A percentile compares a stretch with the other conserved stretches of the same genome.
phyloP scores from a whole-genome alignment of 1,284 basidiomycete species.

The Pholiota adiposa region DNA sequence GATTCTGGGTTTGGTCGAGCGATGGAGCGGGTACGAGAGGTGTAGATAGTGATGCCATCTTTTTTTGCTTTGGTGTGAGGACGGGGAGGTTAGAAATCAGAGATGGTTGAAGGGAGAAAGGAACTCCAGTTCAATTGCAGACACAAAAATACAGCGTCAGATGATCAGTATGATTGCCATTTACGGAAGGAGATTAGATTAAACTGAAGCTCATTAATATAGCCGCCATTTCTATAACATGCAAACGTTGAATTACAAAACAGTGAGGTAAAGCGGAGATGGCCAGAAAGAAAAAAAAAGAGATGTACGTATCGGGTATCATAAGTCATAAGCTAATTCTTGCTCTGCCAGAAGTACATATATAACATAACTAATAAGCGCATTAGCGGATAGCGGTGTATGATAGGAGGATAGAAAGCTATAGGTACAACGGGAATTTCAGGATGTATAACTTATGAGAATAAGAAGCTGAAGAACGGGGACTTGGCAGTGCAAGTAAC shows the following conservation, averaged over 20 bases:
- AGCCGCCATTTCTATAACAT: not conserved
- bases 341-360: not conserved
- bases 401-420: not conserved
- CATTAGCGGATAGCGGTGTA: not conserved
- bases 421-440: not conserved
- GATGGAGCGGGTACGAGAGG: not conserved
- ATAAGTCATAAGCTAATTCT: not conserved
- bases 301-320: not conserved
- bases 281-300: too few species aligned
- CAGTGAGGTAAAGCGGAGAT: not conserved
- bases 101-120: not conserved
- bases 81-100: not conserved
- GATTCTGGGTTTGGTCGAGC: conserved; percentile 16
- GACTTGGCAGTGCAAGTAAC: not conserved
- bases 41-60: conserved; percentile 3
- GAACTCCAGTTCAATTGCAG: conserved; percentile 19
- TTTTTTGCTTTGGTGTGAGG: not conserved
- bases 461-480: not conserved
- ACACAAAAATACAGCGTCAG: conserved; percentile 36
- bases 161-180: not conserved
- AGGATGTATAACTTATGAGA: not conserved
- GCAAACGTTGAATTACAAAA: not conserved
- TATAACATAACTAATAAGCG: not conserved
- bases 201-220: not conserved
- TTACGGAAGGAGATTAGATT: conserved; percentile 7